Base-by-base conservation (phyloP, 2,329 filamentous ascomycete species). In the Fonsecaea nubica region DNA sequence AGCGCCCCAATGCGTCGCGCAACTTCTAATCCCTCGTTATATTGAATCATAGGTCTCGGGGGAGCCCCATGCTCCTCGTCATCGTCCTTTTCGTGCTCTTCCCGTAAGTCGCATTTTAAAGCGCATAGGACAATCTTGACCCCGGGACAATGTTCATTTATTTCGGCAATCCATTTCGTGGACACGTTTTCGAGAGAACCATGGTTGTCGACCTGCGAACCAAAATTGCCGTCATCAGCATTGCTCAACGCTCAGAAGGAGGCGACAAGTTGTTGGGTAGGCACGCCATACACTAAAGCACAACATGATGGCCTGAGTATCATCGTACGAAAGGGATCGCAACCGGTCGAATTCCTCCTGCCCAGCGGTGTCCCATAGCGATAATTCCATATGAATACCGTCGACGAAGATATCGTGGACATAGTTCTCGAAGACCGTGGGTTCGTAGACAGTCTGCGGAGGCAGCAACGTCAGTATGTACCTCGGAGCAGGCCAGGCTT, bases 391-490 rank as follows among this genome's bases (percentile, higher is more conserved):
- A 81, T 98, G 94, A 60, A 93, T 92, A 77, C 90, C 93, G 78
- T 99, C 95, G 78, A 99, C 95, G 80, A 97, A 99, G 79, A 99
- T 97, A 79, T 99, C 93, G 79, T 99, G 94, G 70, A 99, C 94
- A 80, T 98, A 99, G 81, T 99, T 99, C 80, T 99, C 94, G 87
- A 75, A 60, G 54, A 80, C 75, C 65, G 70, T 77, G 40, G 75
- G 73, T 62, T 72, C 65, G 66, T 68, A 70, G 10, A 68, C 69
- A 10, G 66, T 71, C 69, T 68, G 62, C 21, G 54, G 54, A 36
- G 58, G 64, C 40, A 32, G 61, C 85, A 80, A 97, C 72, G 94
- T 99, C 62, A 95, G 95, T 81, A 98, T 93, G n/a, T 8, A 36
- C 25, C 32, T n/a, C 15, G 8, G 33, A 6, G 3, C 18, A 53